Evolutionary conservation across 2,329 filamentous ascomycete species (phyloP), one percentile per base, ranked within the genome.

Genomic region (Trichoderma lentiforme): DNA sequence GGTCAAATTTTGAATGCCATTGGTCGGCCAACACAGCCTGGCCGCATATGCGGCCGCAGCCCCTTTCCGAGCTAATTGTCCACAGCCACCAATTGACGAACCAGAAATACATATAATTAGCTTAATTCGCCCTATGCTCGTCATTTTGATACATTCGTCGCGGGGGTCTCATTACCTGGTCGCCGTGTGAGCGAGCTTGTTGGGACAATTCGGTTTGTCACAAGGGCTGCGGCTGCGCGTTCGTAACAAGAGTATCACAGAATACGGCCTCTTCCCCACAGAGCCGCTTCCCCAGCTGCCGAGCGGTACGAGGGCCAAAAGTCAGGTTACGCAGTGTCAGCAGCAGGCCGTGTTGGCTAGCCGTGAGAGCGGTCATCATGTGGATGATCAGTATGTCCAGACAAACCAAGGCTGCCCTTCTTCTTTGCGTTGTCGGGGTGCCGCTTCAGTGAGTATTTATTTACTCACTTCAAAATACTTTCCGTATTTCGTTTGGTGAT

Each of bases 1-100:
- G 51, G 58, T 60, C 58, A n/a, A n/a, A 12, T 28, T 32, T 43
- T 34, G 47, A 15, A 32, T 34, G 39, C 67, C 32, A 56, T 53
- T 71, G 32, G 71, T 71, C 47, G 30, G 43, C 68, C 58, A 63
- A 72, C 73, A 74, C 74, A 73, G 73, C 76, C 75, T 63, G 76
- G 76, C 77, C 77, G 63, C 69, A 77, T 77, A 74, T 79, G 75
- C 76, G 73, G 77, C 77, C 77, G 67, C 39, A 72, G 74, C 66
- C 74, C 47, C 24, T 26, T 69, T 70, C 43, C 43, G 28, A 51
- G 58, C 56, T 36, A 57, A 62, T 28, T 28, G 34, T 65, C 57
- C 71, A 72, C 67, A 71, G 71, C 71, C 71, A 70, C 71, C 36
- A 70, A 65, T 61, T 36, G 24, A 53, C n/a, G 28, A 21, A 65